Evolutionary conservation across 208 protist species (phyloP).

Genomic region (Leishmania gerbilli): DNA sequence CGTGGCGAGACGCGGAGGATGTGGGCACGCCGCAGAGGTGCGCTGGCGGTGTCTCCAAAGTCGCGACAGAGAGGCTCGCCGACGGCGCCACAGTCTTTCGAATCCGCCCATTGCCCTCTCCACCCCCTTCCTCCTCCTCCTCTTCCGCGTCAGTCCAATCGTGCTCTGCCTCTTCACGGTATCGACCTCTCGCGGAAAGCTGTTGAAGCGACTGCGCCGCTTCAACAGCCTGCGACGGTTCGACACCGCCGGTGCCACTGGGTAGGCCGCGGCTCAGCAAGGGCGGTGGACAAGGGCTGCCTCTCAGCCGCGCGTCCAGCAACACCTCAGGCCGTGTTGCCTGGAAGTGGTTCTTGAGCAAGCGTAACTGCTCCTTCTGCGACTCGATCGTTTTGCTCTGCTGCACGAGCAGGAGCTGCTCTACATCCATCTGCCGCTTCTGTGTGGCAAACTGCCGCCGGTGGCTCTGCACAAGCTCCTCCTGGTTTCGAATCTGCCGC

Average conservation of each 20-base stretch:
- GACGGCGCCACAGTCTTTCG: neutral
- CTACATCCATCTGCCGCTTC: slow-evolving; percentile 47
- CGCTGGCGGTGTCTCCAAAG: slow-evolving; percentile 27
- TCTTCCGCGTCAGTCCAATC: slow-evolving; percentile 20
- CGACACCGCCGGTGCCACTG: neutral
- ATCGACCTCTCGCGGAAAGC: neutral
- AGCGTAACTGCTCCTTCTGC: slow-evolving; percentile 32
- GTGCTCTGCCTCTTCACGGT: slow-evolving; percentile 8
- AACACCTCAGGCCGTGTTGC: slow-evolving; percentile 20
- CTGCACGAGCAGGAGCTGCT: slow-evolving; percentile 27
- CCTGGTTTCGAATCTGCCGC: slow-evolving; percentile 66
- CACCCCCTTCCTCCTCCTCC: neutral
- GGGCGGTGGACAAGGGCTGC: neutral
- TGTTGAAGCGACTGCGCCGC: neutral
- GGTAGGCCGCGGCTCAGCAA: neutral
- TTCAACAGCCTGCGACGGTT: neutral
- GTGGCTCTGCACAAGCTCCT: slow-evolving; percentile 70
- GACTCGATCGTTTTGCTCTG: slow-evolving; percentile 39
- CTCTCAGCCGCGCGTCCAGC: slow-evolving; percentile 7
- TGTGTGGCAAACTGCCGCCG: slow-evolving; percentile 68
- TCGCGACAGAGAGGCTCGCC: neutral
- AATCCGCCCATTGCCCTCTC: neutral
- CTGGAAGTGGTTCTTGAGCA: slow-evolving; percentile 32
- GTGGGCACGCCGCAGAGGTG: slow-evolving; percentile 28
- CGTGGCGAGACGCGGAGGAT: slow-evolving; percentile 9